A percentile compares a stretch with the other conserved stretches of the same genome.
These are phyloP conservation scores for Metschnikowia colocasiae DNA, from an alignment of 805 yeast genomes.

Conservation along the genomic window DNA sequence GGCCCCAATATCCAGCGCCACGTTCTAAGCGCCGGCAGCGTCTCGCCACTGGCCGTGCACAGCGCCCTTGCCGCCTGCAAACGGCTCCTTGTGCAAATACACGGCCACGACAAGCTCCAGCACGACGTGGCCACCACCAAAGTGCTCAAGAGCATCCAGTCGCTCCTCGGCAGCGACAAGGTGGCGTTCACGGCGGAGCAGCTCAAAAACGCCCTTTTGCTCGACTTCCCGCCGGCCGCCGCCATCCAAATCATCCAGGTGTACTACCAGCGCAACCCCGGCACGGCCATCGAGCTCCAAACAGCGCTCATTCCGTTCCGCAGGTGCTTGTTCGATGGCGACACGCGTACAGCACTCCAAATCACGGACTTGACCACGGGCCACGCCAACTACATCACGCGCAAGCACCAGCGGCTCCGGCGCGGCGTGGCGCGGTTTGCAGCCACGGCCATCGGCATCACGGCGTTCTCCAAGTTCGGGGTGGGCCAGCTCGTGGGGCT, in stretches of 20 bases:
- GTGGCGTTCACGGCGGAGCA: conserved; percentile 23
- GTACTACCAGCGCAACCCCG: conserved; percentile 27
- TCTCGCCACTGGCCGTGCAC: conserved; percentile 10
- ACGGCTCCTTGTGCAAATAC: conserved; percentile 17
- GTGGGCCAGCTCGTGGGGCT: conserved; percentile 34
- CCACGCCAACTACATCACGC: conserved; percentile 44
- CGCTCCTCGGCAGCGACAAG: conserved; percentile 20
- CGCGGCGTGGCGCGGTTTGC: conserved; percentile 30
- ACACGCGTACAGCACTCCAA: conserved; percentile 52
- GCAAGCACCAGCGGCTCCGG: conserved; percentile 29
- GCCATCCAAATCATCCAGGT: conserved; percentile 26
- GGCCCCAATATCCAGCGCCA: conserved; percentile 9
- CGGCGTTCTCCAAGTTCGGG: conserved; percentile 41
- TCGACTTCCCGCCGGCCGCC: conserved; percentile 31
- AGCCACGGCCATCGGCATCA: conserved; percentile 30
- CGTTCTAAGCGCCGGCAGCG: conserved; percentile 3
- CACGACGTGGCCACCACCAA: conserved; percentile 21
- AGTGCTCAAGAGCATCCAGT: conserved; percentile 20
- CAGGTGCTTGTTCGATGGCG: conserved; percentile 53
- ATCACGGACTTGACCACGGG: conserved; percentile 62
- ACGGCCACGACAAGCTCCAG: conserved; percentile 24
- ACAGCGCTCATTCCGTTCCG: conserved; percentile 63
- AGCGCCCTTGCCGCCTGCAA: conserved; percentile 25
- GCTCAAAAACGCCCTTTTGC: conserved; percentile 27
- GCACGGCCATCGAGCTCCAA: conserved; percentile 28